Evolutionary conservation across 352 stramenopile genomes (phyloP), one percentile per base, ranked within the genome.

Genomic region (Thraustochytrium striatum): DNA sequence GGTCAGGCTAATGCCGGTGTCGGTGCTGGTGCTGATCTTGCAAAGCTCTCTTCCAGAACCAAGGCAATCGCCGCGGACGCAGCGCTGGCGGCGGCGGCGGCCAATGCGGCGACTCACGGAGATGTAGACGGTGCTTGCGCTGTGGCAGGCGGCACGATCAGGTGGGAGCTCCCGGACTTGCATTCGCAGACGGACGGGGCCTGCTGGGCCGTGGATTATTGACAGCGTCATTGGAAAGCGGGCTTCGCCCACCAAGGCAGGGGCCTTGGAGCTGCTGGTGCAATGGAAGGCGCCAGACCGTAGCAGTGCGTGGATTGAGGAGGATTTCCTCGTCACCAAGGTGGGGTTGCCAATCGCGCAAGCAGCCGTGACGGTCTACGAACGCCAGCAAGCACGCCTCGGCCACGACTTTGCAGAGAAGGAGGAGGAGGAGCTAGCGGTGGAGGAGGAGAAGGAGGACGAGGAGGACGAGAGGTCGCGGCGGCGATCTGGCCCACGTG

Each of bases 191-290:
- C n/a, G n/a, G n/a, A n/a, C n/a, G n/a, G n/a, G n/a, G n/a, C n/a
- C n/a, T n/a, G n/a, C n/a, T n/a, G n/a, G n/a, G n/a, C n/a, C n/a
- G n/a, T 75, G 65, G 65, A 38, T 43, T 8, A 75, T 75, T 70
- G 39, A 75, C 30, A 32, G 25, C 9, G 68, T 75, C 36, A 75
- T 55, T 55, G 47, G 47, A 16, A 55, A 55, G 25, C 47, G 47
- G 47, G 16, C 47, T 55, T 21, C 16, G 25, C 47, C 47, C 47
- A 55, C 16, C 25, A 25, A 55, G 47, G 16, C 16, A 16, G 47
- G 47, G 16, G 33, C 39, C 43, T 19, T 73, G 32, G 62, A 75
- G 35, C 61, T 68, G 30, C 65, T 75, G 11, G 65, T 75, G 32
- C 65, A 75, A 3, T 75, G 65, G 65, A 25, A 32, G 8, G 35